Conservation (phyloP, 2,329 filamentous ascomycete genomes). For the Epichloe brachyelytri region DNA sequence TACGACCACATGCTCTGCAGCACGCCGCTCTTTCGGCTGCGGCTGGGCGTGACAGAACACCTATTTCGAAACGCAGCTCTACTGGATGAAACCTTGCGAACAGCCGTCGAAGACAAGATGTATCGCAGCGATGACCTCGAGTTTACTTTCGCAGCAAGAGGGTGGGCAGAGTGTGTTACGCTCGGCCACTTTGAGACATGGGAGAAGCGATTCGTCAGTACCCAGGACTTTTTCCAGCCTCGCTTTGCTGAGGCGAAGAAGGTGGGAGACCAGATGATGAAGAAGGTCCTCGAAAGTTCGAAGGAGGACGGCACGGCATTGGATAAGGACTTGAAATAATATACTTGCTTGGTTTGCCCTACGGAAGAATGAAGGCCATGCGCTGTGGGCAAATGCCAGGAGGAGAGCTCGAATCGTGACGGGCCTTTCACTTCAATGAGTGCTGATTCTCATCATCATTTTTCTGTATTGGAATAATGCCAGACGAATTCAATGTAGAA, state of each 20-base stretch:
- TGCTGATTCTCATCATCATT: too few species aligned
- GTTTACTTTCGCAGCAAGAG: slow-evolving; percentile 91
- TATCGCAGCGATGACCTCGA: slow-evolving; percentile 95
- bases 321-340: too few species aligned
- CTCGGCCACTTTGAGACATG: slow-evolving; percentile 91
- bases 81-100: slow-evolving; percentile 73
- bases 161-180: slow-evolving; percentile 88
- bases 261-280: slow-evolving; percentile 94
- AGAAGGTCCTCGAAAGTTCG: slow-evolving; percentile 78
- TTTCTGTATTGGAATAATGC: too few species aligned
- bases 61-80: slow-evolving; percentile 74
- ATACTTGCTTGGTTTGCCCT: too few species aligned
- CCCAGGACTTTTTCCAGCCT: slow-evolving; percentile 83
- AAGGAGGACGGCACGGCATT: slow-evolving; percentile 16
- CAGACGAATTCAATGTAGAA: too few species aligned
- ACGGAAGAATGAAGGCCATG: background rate
- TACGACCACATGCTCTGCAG: slow-evolving; percentile 99
- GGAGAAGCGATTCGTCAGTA: slow-evolving; percentile 78
- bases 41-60: slow-evolving; percentile 94
- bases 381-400: background rate
- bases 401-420: too few species aligned
- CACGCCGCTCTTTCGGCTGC: slow-evolving; percentile 90
- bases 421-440: too few species aligned
- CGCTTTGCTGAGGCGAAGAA: slow-evolving; percentile 77
- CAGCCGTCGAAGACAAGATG: slow-evolving; percentile 76